Percentiles rank a stretch among this genome's conserved stretches.
Evolutionary conservation across 2,329 filamentous ascomycete species (phyloP).

Genomic region (Ustilaginoidea virens): DNA sequence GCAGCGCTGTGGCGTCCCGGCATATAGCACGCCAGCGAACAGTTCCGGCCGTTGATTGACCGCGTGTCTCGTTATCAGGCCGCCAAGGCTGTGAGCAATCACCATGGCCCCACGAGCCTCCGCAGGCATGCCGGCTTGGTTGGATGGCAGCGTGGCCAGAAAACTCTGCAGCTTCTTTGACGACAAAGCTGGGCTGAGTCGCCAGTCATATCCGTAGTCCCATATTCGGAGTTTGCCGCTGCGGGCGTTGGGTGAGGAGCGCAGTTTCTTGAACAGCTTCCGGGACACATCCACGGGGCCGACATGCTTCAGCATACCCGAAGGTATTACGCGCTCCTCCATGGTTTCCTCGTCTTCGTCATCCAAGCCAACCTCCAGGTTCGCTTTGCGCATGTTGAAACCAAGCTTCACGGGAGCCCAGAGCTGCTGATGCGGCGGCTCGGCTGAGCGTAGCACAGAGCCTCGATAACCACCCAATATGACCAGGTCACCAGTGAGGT

Average conservation of each 20-base stretch:
- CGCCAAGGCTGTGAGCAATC: conserved; percentile 76
- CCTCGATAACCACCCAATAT: conserved; percentile 83
- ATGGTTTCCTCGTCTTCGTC: conserved; percentile 72
- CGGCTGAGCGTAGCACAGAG: conserved; percentile 72
- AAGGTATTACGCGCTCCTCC: conserved; percentile 69
- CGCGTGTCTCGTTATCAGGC: conserved; percentile 74
- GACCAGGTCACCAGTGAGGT: conserved; percentile 71
- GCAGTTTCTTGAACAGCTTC: conserved; percentile 63
- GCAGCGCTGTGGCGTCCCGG: conserved; percentile 70
- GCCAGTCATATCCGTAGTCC: conserved; percentile 93
- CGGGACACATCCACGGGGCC: conserved; percentile 83
- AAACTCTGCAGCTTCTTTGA: conserved; percentile 59
- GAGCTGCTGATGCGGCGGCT: conserved; percentile 68
- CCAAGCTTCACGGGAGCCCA: conserved; percentile 94
- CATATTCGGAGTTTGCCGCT: conserved; percentile 62
- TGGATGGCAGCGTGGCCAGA: conserved; percentile 59
- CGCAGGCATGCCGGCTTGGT: conserved; percentile 37
- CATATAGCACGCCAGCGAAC: conserved; percentile 74
- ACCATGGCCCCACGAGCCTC: conserved; percentile 57
- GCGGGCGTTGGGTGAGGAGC: conserved; percentile 57
- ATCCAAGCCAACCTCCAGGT: conserved; percentile 73
- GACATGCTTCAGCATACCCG: conserved; percentile 80
- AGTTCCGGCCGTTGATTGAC: conserved; percentile 76
- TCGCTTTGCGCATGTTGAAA: conserved; percentile 78
- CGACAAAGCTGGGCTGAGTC: conserved; percentile 64